Base-by-base conservation (phyloP, 164 flowering plant species). In the Saururus chinensis region DNA sequence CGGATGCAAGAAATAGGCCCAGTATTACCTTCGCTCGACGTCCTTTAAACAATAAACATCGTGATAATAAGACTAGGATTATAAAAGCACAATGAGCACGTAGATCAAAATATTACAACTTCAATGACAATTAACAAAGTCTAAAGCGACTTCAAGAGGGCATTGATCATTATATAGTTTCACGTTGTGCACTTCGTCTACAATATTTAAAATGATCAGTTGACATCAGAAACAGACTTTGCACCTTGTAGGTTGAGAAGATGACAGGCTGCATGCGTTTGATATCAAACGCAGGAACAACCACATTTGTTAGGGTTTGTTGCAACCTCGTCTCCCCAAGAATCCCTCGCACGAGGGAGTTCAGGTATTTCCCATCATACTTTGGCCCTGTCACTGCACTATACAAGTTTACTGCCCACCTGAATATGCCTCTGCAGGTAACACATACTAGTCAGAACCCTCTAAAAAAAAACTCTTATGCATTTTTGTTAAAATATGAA, bases 201-300 rank as follows among this genome's bases (percentile, higher is more conserved):
- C 6, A 30, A 30, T 30, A n/a, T n/a, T n/a, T 30, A 2, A 30
- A 30, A 30, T 30, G 37, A 30, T n/a, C n/a, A 30, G 37, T 30
- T 30, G 37, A 30, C 37, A 30, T 6, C 11, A 14, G 55, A 25
- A 49, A 22, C 19, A 48, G 37, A 9, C 51, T 12, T 12, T n/a
- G 7, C 42, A 73, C 70, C 67, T 66, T 59, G 35, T 53, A 48
- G 54, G 73, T 63, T 4, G 75, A 65, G 71, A 79, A 76, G 51
- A 73, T 60, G 45, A 62, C 58, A 4, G 77, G 79, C 59, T 79
- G 80, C 49, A 70, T 62, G 7, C 49, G 13, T 37, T 59, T 65
- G 65, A 70, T 62, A 24, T 70, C 73, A 13, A 70, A 70, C 17
- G 69, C 24, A 24, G 69, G 62, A 21, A 70, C 61, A 7, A 70